Percentiles rank a stretch among this genome's conserved stretches.
phyloP scores from a whole-genome alignment of 768 basidiomycete species.

The Panaeolus cyanescens region DNA sequence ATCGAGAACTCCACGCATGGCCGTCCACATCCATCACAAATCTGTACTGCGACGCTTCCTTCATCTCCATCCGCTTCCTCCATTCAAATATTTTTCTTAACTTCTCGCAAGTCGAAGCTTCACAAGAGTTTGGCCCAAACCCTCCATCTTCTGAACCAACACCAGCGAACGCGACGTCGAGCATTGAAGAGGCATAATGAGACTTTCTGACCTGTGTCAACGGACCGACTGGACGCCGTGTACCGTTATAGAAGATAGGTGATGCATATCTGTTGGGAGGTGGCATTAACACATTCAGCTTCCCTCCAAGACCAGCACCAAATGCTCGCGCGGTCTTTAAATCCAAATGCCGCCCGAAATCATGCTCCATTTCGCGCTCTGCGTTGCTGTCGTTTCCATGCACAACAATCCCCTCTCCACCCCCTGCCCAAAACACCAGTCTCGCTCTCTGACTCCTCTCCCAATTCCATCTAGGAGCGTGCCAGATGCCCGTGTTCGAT shows the following conservation, averaged over 20 bases:
- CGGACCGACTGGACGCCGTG: constrained; percentile 16
- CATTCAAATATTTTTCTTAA: constrained; percentile 50
- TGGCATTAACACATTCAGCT: constrained; percentile 31
- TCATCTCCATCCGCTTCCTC: constrained; percentile 35
- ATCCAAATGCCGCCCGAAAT: neutral
- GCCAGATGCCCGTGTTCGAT: constrained; percentile 66
- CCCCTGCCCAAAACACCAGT: constrained; percentile 17
- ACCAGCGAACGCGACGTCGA: constrained; percentile 55
- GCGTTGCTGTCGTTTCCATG: neutral
- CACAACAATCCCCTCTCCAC: constrained; percentile 6
- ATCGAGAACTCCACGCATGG: neutral
- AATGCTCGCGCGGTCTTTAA: neutral
- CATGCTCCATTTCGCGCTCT: neutral
- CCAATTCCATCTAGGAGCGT: constrained; percentile 43
- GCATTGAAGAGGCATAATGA: constrained; percentile 44
- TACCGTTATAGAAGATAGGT: neutral
- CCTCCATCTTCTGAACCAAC: constrained; percentile 3
- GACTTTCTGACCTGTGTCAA: constrained; percentile 22
- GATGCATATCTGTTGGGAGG: neutral
- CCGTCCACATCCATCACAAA: constrained; percentile 53
- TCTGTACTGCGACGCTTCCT: constrained; percentile 53
- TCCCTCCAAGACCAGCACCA: constrained; percentile 20
- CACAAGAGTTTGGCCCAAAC: constrained; percentile 38
- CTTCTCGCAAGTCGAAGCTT: constrained; percentile 38
- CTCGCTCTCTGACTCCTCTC: constrained; percentile 15